Conservation (phyloP, 306 rosid species). For the apple (Malus domestica) region ASM211411v1 NC_041804.1:2979001-2979500, state of each 20-base stretch:
- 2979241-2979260: background rate
- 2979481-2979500: constrained; percentile 6
- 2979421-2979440: constrained; percentile 49
- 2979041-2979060: too few relatives aligned
- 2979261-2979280: background rate
- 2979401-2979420: background rate
- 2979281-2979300: constrained; percentile 50
- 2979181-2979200: background rate
- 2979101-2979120: too few relatives aligned
- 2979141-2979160: too few relatives aligned
- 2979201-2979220: background rate
- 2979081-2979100: too few relatives aligned
- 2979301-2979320: constrained; percentile 31
- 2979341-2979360: constrained; percentile 56
- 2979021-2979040: too few relatives aligned
- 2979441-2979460: constrained; percentile 31
- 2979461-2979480: constrained; percentile 18
- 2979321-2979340: constrained; percentile 33
- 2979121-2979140: too few relatives aligned
- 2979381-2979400: background rate
- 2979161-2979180: background rate
- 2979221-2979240: background rate
- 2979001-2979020: too few relatives aligned
- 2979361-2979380: background rate
- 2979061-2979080: accelerated